Base-by-base conservation (phyloP, 495 filamentous ascomycete genomes). In the Trichoderma orchidacearum region DNA sequence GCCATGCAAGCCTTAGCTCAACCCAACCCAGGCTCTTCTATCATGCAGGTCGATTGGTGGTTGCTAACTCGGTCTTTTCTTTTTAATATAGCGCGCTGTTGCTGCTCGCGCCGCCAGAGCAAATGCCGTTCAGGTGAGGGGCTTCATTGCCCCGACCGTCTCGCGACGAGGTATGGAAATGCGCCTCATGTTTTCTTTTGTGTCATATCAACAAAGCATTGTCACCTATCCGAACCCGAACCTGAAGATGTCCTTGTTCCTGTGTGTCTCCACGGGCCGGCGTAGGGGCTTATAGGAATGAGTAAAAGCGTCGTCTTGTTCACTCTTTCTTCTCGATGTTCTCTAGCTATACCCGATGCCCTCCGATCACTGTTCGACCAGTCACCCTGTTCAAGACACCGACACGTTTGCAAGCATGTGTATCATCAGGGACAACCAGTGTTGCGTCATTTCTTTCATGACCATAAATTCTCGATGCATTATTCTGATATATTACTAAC, bases 81-180 rank as follows among this genome's bases (percentile, higher is more conserved):
- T 28, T 17, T 9, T 13, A 11, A 15, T 51, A 6, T 63, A 75
- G 68, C 62, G 76, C 90, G 89, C 70, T 71, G 75, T 86, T 73
- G 72, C 90, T 70, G 76, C 68, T 62, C 71, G 73, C 62, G 69
- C 69, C 63, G 81, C 82, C 73, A 82, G 85, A 72, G 85, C 83
- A 65, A 84, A 84, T 70, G 75, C 79, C 71, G 73, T 79, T 64
- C 75, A 85, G 67, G 82, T 80, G 70, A 86, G 93, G 66, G 87
- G 84, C 68, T 91, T 96, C 76, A 85, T 95, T 66, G 76, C 77
- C 50, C 81, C 87, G 36, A 90, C 86, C 30, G 78, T 84, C 63
- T 72, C 79, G 58, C 81, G 87, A 70, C 77, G 84, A 83, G 86
- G 87, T 90, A 80, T 64, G 74, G 70, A 18, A 17, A 52, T 56